Evolutionary conservation across 768 basidiomycete genomes (phyloP).

Genomic region (Hypholoma sublateritium): DNA sequence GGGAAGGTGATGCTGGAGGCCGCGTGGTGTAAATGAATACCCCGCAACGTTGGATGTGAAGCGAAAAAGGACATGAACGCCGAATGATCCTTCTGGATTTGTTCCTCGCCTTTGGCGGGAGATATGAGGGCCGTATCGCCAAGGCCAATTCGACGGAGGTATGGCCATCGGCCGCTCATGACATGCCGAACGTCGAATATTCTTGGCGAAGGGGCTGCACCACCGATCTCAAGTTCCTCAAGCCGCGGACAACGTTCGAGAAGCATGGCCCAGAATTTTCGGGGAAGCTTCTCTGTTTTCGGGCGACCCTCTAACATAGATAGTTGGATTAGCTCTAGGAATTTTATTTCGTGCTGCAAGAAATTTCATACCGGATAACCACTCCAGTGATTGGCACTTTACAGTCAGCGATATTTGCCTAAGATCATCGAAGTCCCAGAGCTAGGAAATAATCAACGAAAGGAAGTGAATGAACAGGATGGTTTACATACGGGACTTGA

Average conservation of each 20-base stretch:
- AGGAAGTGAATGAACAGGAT: not conserved
- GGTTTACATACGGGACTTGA: slow-evolving; percentile 30
- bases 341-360: not conserved
- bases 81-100: slow-evolving; percentile 16
- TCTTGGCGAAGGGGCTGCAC: slow-evolving; percentile 36
- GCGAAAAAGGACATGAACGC: slow-evolving; percentile 33
- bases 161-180: slow-evolving; percentile 35
- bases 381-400: slow-evolving; percentile 34
- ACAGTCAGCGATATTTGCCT: slow-evolving; percentile 31
- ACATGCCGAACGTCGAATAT: slow-evolving; percentile 38
- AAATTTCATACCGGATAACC: slow-evolving; percentile 29
- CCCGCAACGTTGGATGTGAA: slow-evolving; percentile 28
- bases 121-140: slow-evolving; percentile 29
- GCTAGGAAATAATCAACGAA: slow-evolving; percentile 18
- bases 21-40: slow-evolving; percentile 30
- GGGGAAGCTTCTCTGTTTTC: slow-evolving; percentile 34
- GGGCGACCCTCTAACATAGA: slow-evolving; percentile 29
- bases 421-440: slow-evolving; percentile 36
- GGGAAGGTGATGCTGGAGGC: slow-evolving; percentile 27
- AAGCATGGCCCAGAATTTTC: slow-evolving; percentile 39
- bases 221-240: slow-evolving; percentile 35
- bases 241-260: slow-evolving; percentile 37
- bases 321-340: not conserved
- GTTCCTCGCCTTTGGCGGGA: slow-evolving; percentile 17
- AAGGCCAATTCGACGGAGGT: slow-evolving; percentile 30